Evolutionary conservation across 2,329 filamentous ascomycete genomes (phyloP).

Genomic region (Fusarium lyarnte): DNA sequence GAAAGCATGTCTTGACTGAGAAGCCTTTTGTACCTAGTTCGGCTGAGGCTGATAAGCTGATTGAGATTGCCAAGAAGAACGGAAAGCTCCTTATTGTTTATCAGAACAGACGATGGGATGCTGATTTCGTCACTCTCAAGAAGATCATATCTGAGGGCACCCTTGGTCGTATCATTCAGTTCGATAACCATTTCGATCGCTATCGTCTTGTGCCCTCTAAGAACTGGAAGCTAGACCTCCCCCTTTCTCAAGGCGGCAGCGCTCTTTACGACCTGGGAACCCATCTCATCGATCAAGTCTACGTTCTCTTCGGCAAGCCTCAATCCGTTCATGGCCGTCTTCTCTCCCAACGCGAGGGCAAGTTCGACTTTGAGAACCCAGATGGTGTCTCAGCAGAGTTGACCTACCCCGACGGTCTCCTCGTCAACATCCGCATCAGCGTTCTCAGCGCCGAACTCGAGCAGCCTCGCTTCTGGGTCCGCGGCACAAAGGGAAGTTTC

Average conservation of each 20-base stretch:
- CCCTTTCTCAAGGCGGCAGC: constrained; percentile 70
- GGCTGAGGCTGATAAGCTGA: constrained; percentile 72
- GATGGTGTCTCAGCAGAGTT: constrained; percentile 72
- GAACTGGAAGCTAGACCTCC: constrained; percentile 73
- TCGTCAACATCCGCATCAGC: constrained; percentile 75
- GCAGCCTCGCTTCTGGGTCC: constrained; percentile 80
- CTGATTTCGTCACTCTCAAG: constrained; percentile 76
- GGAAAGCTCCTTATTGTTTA: constrained; percentile 71
- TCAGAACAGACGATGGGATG: constrained; percentile 81
- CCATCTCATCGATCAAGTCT: constrained; percentile 80
- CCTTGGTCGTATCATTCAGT: constrained; percentile 79
- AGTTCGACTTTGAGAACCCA: constrained; percentile 58
- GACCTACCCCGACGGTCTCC: constrained; percentile 69
- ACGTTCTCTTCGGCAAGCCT: constrained; percentile 75
- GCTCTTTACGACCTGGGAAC: constrained; percentile 79
- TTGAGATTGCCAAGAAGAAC: constrained; percentile 61
- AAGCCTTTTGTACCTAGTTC: constrained; percentile 83
- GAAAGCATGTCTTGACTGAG: constrained; percentile 83
- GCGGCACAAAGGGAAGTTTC: constrained; percentile 78
- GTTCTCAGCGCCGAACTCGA: constrained; percentile 74
- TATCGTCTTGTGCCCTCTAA: constrained; percentile 68
- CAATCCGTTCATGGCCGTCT: constrained; percentile 73
- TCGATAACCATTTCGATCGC: constrained; percentile 83
- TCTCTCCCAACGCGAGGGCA: constrained; percentile 68
- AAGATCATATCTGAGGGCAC: constrained; percentile 67